Evolutionary conservation across 1,139 yeast genomes (phyloP).

Genomic region (Magnusiomyces tetraspermus): DNA sequence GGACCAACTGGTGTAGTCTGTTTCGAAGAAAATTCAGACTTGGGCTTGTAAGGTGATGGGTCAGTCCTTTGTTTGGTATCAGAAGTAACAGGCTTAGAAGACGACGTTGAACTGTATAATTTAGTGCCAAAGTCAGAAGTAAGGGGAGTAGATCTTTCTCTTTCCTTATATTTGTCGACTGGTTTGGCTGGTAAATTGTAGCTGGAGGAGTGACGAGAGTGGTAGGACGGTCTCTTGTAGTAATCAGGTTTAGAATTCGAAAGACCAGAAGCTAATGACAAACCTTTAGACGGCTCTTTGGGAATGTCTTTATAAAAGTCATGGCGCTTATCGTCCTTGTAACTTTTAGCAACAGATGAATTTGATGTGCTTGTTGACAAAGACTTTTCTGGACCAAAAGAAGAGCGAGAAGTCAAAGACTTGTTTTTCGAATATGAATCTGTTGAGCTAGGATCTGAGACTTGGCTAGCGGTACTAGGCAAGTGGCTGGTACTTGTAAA

Average conservation of each 20-base stretch:
- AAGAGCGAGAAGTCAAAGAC: too few relatives aligned
- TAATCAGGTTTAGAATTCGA: neutral
- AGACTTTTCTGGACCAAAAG: too few relatives aligned
- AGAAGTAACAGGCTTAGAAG: neutral
- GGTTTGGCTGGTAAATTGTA: neutral
- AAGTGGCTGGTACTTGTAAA: too few relatives aligned
- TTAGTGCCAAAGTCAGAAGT: neutral
- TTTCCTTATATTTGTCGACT: neutral
- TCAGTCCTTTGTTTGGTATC: neutral
- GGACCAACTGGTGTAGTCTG: neutral
- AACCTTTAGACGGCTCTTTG: neutral
- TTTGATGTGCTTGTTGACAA: too few relatives aligned
- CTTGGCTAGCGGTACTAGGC: too few relatives aligned
- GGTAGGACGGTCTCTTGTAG: neutral
- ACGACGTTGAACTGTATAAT: neutral
- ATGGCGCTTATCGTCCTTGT: neutral
- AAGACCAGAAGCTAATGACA: neutral
- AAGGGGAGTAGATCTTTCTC: neutral
- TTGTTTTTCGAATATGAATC: too few relatives aligned
- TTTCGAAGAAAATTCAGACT: neutral
- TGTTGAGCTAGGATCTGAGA: too few relatives aligned
- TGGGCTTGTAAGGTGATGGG: neutral
- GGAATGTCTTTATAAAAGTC: neutral
- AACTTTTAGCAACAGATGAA: too few relatives aligned
- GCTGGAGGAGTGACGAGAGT: neutral